phyloP scores from a whole-genome alignment of 768 basidiomycete genomes.

The Gyrodon lividus region DNA sequence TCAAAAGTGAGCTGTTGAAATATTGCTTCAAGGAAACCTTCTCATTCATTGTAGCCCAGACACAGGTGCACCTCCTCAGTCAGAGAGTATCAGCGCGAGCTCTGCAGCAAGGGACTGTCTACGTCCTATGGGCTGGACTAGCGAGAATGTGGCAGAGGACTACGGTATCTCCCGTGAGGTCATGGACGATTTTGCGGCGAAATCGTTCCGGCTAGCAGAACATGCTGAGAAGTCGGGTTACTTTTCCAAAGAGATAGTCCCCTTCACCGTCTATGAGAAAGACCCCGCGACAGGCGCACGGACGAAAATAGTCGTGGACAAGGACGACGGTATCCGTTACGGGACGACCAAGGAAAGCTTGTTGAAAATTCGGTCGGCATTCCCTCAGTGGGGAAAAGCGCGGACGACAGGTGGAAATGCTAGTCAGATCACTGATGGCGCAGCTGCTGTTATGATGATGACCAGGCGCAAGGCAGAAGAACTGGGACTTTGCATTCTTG shows the following conservation, averaged over 20 bases:
- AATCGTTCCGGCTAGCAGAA: conserved; percentile 79
- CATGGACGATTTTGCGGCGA: conserved; percentile 73
- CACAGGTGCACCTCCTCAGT: conserved; percentile 55
- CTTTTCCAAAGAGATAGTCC: conserved; percentile 71
- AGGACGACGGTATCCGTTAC: conserved; percentile 78
- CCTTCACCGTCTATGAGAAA: conserved; percentile 64
- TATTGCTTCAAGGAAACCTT: neutral
- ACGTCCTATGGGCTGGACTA: conserved; percentile 87
- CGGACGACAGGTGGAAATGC: conserved; percentile 86
- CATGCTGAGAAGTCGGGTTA: conserved; percentile 64
- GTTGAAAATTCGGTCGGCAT: conserved; percentile 66
- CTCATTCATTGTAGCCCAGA: conserved; percentile 49
- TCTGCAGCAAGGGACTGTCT: conserved; percentile 57
- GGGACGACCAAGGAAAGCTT: conserved; percentile 70
- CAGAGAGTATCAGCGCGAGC: conserved; percentile 59
- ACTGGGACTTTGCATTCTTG: conserved; percentile 70
- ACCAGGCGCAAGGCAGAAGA: conserved; percentile 74
- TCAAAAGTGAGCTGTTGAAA: conserved; percentile 48
- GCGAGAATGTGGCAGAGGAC: conserved; percentile 79
- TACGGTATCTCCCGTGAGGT: conserved; percentile 70
- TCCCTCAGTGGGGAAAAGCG: conserved; percentile 76
- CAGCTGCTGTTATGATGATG: conserved; percentile 82
- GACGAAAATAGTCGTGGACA: conserved; percentile 51
- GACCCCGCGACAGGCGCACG: conserved; percentile 55
- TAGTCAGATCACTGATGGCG: conserved; percentile 82